Percentiles rank a stretch among this genome's conserved stretches.
phyloP scores from a whole-genome alignment of 768 basidiomycete species.

The Dioszegia hungarica region DNA sequence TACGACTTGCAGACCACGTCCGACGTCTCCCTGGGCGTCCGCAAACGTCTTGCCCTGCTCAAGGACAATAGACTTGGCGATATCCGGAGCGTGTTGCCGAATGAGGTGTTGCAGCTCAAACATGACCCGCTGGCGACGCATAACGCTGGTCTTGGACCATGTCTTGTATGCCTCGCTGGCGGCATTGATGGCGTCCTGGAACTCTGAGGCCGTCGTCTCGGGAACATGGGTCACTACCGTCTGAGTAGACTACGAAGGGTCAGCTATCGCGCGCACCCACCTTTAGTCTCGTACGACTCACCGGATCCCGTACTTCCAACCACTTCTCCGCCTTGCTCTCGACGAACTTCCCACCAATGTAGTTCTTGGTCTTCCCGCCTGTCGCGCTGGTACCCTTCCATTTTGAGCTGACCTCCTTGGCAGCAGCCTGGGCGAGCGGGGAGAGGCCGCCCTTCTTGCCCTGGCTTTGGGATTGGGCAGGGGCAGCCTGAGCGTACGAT shows the following conservation, averaged over 20 bases:
- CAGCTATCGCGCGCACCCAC: background rate
- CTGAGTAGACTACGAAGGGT: conserved; percentile 68
- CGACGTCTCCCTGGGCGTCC: conserved; percentile 91
- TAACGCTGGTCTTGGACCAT: conserved; percentile 79
- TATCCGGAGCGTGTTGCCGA: conserved; percentile 74
- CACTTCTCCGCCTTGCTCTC: conserved; percentile 73
- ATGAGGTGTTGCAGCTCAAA: conserved; percentile 87
- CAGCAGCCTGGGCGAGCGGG: conserved; percentile 19
- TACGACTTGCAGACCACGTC: conserved; percentile 74
- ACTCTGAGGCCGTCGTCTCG: conserved; percentile 75
- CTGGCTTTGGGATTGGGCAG: background rate
- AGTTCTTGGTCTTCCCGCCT: conserved; percentile 86
- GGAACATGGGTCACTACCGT: conserved; percentile 82
- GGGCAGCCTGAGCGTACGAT: background rate
- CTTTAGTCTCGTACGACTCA: too few relatives aligned
- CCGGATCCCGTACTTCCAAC: conserved; percentile 86
- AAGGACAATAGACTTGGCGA: conserved; percentile 82
- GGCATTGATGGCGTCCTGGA: conserved; percentile 73
- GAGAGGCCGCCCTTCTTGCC: conserved; percentile 13
- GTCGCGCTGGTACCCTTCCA: conserved; percentile 85
- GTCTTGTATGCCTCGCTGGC: conserved; percentile 79
- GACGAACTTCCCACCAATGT: conserved; percentile 81
- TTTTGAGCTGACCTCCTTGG: conserved; percentile 31
- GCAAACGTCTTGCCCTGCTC: conserved; percentile 94
- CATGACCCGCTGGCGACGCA: conserved; percentile 80